phyloP scores from a whole-genome alignment of 73 alveolate species.

The Paramecium sonneborni region DNA sequence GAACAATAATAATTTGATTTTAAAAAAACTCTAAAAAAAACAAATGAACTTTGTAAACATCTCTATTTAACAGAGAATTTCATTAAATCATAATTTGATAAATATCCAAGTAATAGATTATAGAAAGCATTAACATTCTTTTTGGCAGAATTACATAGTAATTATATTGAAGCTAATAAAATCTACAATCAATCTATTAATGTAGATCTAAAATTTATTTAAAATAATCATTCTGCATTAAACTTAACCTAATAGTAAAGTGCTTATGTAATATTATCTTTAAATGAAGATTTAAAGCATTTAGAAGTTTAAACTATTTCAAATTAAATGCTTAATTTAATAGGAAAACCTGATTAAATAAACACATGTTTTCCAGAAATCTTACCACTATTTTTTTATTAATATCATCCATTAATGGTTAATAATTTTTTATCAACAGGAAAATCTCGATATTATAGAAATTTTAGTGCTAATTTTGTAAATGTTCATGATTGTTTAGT shows the following conservation, averaged over 20 bases:
- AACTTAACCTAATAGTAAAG: background rate
- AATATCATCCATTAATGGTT: background rate
- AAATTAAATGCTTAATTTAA: background rate
- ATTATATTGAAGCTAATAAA: background rate
- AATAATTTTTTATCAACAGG: background rate
- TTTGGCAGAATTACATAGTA: slow-evolving; percentile 10
- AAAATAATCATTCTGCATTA: slow-evolving; percentile 8
- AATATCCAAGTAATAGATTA: slow-evolving; percentile 22
- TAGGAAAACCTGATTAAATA: background rate
- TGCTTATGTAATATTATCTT: slow-evolving; percentile 1
- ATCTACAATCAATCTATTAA: background rate
- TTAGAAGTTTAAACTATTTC: background rate
- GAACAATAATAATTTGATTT: background rate
- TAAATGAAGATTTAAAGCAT: slow-evolving; percentile 35
- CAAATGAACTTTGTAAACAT: background rate
- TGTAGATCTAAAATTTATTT: background rate
- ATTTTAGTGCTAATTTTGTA: background rate
- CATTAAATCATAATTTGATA: background rate
- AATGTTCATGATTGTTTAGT: background rate
- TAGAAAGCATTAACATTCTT: background rate
- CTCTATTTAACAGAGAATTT: background rate
- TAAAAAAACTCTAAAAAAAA: background rate
- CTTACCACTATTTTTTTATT: background rate
- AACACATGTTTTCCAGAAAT: background rate
- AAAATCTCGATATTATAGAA: slow-evolving; percentile 2